Evolutionary conservation across 1,284 basidiomycete genomes (phyloP).

Genomic region (Pseudozyma sp.): DNA sequence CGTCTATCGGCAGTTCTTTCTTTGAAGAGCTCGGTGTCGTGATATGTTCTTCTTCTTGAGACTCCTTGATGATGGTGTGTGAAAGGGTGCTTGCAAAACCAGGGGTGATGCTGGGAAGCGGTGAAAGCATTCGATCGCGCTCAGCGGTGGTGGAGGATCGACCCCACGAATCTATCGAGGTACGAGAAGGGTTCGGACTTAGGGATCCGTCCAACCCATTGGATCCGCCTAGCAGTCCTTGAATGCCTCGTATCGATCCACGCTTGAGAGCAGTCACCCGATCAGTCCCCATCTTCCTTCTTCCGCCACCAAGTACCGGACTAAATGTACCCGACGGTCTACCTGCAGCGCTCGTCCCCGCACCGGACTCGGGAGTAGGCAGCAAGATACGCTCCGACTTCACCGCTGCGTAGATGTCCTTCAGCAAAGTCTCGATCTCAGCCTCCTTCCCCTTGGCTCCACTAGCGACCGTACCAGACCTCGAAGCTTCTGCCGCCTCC

Average conservation of each 20-base stretch:
- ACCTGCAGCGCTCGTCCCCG: conserved; percentile 13
- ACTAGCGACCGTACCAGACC: conserved; percentile 18
- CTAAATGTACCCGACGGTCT: conserved; percentile 24
- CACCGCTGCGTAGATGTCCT: conserved; percentile 94
- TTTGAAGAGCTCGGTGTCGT: conserved; percentile 70
- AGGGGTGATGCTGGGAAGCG: conserved; percentile 72
- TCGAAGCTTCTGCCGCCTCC: conserved; percentile 14
- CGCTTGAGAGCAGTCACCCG: conserved; percentile 82
- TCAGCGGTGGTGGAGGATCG: conserved; percentile 20
- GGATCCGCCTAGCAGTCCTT: conserved; percentile 76
- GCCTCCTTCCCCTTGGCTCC: conserved; percentile 28
- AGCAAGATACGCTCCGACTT: conserved; percentile 91
- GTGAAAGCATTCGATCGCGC: conserved; percentile 17
- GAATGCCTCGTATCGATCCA: conserved; percentile 86
- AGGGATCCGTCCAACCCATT: conserved; percentile 4
- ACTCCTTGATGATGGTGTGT: conserved; percentile 93
- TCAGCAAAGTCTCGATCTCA: conserved; percentile 33
- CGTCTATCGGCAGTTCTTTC: conserved; percentile 17
- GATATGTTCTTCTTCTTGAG: conserved; percentile 84
- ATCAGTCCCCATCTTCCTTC: conserved; percentile 60
- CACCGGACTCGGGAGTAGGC: conserved; percentile 70
- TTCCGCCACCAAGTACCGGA: conserved; percentile 12
- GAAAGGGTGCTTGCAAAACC: conserved; percentile 96
- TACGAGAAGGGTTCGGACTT: conserved; percentile 42
- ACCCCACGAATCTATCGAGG: conserved; percentile 47